Evolutionary conservation across 192 early-diverging fungal genomes (phyloP), one percentile per base, ranked within the genome.

Genomic region (Backusella tarrabulga): DNA sequence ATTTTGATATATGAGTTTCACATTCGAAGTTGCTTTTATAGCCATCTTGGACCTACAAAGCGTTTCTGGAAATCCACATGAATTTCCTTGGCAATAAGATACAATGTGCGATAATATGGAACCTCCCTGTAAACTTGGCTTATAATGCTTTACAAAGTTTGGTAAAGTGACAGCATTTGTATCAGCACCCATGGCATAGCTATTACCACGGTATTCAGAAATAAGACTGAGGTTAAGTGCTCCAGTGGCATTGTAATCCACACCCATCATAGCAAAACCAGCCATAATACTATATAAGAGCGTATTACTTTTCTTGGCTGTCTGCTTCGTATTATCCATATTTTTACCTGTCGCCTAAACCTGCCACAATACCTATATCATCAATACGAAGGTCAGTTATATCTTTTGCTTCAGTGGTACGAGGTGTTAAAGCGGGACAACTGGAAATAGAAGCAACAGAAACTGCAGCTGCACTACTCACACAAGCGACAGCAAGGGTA

Each of bases 341-440:
- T 19, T 40, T 19, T 23, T 29, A 79, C 78, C 78, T 79, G 29
- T 90, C 89, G 17, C 89, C 89, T 34, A 90, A 77, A 15, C 85
- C 85, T 34, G 80, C 86, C 41, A 89, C 71, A n/a, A 88, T 78
- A 50, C 78, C 81, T 69, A 90, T 85, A 81, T 90, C 88, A 29
- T 90, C 89, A 54, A 82, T 68, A 60, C 89, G 77, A 52, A 88
- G 79, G 73, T 90, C 89, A 50, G 85, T 81, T 32, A 90, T 78
- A 38, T 68, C 78, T 44, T 69, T 77, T n/a, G 86, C 72, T 14
- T 54, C 71, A 38, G 77, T 40, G 6, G 11, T 23, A 15, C 88
- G 81, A 7, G 83, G 80, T 14, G 82, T 68, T 23, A 90, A 75
- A 23, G 84, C 41, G 15, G 87, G 85, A 67, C 89, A 90, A 56